Conservation (phyloP, 352 stramenopile species). For the Phytopythium helicoides region DNA sequence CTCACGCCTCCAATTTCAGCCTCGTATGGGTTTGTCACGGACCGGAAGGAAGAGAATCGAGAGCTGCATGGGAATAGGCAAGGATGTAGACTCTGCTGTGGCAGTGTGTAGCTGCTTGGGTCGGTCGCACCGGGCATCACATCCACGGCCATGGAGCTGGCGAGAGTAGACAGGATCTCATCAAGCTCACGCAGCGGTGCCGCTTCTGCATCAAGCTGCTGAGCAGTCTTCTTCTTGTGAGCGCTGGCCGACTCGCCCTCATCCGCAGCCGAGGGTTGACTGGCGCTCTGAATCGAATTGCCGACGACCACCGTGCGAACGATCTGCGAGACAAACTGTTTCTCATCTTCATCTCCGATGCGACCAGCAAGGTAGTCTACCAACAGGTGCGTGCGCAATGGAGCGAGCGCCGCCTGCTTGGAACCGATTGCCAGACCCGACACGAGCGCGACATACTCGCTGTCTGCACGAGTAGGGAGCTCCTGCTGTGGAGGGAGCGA, state of each 20-base stretch:
- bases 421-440: conserved; percentile 49
- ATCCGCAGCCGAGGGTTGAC: background rate
- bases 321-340: conserved; percentile 63
- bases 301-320: conserved; percentile 75
- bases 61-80: conserved; percentile 89
- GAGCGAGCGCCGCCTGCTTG: conserved; percentile 15
- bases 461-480: conserved; percentile 43
- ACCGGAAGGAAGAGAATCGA: conserved; percentile 78
- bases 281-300: conserved; percentile 33
- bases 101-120: conserved; percentile 88
- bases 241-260: conserved; percentile 17
- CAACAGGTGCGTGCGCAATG: conserved; percentile 59
- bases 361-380: conserved; percentile 77
- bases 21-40: conserved; percentile 94
- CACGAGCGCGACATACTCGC: conserved; percentile 66
- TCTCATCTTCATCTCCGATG: conserved; percentile 51
- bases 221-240: conserved; percentile 41
- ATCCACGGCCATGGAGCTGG: conserved; percentile 87
- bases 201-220: conserved; percentile 38
- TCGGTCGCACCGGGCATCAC: conserved; percentile 88
- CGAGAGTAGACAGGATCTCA: conserved; percentile 66
- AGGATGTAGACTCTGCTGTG: conserved; percentile 94
- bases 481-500: conserved; percentile 43
- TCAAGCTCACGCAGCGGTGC: conserved; percentile 69
- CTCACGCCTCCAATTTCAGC: conserved; percentile 50